Base-by-base conservation (phyloP, 805 yeast species). In the Yamadazyma tumulicola region DNA sequence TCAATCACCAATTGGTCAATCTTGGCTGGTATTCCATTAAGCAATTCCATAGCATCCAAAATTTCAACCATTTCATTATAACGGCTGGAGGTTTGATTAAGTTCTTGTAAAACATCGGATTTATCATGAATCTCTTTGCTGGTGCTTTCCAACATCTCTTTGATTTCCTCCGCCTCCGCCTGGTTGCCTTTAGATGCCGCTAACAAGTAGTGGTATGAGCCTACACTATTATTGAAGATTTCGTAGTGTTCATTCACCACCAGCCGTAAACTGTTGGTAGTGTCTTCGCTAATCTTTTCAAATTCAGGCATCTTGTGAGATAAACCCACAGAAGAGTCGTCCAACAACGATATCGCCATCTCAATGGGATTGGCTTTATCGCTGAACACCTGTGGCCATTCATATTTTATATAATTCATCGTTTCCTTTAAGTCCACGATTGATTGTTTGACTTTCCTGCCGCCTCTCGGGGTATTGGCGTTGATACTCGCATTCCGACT, bases 241-340 rank as follows among this genome's bases (percentile, higher is more conserved):
- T 85, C 89, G 54, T 80, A 81, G 52, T 87, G 84, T 35, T 80
- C 84, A 45, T 81, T 82, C 19, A 89, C 96, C 2, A 89, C 85
- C 16, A 59, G 61, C 39, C 81, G 74, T 34, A 91, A 64, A 17
- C 79, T 74, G 12, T 53, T 53, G 11, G 79, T 74, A 9, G 89
- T 72, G 34, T 74, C 64, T 16, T 64, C 62, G 41, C 81, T 77
- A 29, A 87, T 57, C 31, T 72, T 71, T 27, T 70, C 64, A 46
- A 91, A 91, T 41, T 85, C 88, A 1, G 69, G 69, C 38, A 70
- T 69, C 40, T 81, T 75, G 48, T 80, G 81, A 0, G 95, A 95
- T 48, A 85, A 61, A 0, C 97, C 97, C n/a, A 88, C 93, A 0
- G 95, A 84, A 2, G 95, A 79, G 48, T 80, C 81, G 57, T 91